Conservation (phyloP, 1,284 basidiomycete species). For the Moniliophthora roreri region DNA sequence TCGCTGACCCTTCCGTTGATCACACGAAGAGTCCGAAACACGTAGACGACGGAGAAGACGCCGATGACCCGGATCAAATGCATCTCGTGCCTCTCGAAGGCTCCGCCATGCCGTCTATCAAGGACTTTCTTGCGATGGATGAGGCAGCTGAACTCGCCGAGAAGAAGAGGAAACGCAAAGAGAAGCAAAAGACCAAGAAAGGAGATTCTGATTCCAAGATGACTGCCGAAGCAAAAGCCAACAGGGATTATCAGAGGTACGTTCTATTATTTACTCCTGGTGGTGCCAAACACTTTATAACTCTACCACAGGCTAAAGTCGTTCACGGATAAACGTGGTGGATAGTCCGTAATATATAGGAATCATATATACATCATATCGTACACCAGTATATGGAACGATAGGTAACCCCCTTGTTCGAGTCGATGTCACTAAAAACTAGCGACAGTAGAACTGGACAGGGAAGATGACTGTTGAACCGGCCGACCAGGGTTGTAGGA, state of each 20-base stretch:
- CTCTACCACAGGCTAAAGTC: constrained; percentile 43
- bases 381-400: no score
- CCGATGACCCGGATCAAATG: constrained; percentile 38
- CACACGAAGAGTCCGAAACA: constrained; percentile 17
- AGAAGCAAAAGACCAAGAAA: constrained; percentile 54
- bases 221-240: constrained; percentile 43
- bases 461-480: no score
- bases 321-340: constrained; percentile 47
- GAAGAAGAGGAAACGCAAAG: constrained; percentile 70
- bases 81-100: constrained; percentile 72
- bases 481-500: no score
- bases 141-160: constrained; percentile 59
- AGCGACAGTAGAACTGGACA: no score
- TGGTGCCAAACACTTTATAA: background rate
- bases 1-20: constrained; percentile 1
- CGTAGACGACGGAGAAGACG: constrained; percentile 29
- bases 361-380: no score
- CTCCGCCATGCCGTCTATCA: constrained; percentile 77
- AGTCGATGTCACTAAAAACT: no score
- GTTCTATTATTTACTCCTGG: constrained; percentile 15
- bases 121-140: constrained; percentile 77
- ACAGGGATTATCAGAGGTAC: constrained; percentile 58
- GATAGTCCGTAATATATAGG: background rate
- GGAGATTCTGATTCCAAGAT: constrained; percentile 26
- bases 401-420: no score